Base-by-base conservation (phyloP, 768 basidiomycete genomes). In the Lanmaoa rubissima region DNA sequence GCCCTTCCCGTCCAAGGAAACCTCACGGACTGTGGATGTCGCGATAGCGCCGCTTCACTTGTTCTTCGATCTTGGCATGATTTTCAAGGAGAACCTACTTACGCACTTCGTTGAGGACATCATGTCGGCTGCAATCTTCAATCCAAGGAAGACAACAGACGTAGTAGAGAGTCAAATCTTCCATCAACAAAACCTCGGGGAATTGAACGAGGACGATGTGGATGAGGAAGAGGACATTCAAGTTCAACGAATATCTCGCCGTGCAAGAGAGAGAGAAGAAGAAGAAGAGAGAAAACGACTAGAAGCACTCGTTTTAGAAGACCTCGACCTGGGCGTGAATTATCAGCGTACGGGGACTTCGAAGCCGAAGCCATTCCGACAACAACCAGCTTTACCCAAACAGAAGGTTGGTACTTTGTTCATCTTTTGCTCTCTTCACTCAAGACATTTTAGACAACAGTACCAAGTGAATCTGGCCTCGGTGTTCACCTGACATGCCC, bases 51-150 rank as follows among this genome's bases (percentile, higher is more conserved):
- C 93, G 11, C 62, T 95, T 11, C 92, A 94, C 64, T 41, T 89
- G n/a, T 91, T 92, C 65, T 50, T 90, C 28, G 92, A 95, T 67
- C 73, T 92, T 45, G 79, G 72, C 35, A 67, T 75, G 53, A 61
- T 77, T 19, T 61, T 82, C 48, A 65, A 75, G 56, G 61, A 73
- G 62, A 64, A 57, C 49, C 75, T 69, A 57, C 72, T 77, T 44
- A 65, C 82, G 35, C 65, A 70, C 0, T 88, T 88, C 59, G 39
- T 87, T 42, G 75, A 82, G 10, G 78, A 80, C 14, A 39, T 79
- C 36, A 60, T 68, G n/a, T 66, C 59, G 1, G 52, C 64, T 21
- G 34, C 57, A 24, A 55, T 64, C 8, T 63, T 67, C 53, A 45
- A 28, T 8, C 38, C 55, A 16, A 59, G 19, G 53, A 59, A 49